A percentile compares a stretch with the other conserved stretches of the same genome.
These are phyloP conservation scores for Zygoascus meyerae DNA, from an alignment of 1,139 yeast species.

Conservation along the genomic window DNA sequence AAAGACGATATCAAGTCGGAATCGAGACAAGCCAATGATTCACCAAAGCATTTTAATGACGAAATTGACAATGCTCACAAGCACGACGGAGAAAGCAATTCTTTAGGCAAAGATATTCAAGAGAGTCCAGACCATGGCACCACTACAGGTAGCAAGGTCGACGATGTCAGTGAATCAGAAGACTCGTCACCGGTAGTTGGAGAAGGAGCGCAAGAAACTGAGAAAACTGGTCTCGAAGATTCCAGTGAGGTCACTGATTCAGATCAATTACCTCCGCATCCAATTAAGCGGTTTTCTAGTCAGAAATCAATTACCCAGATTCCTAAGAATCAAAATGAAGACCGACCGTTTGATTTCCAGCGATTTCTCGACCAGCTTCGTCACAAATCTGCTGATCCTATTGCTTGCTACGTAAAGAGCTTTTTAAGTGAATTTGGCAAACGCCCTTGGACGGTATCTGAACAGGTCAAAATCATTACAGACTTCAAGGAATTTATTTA, in stretches of 20 bases:
- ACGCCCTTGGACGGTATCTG: constrained; percentile 67
- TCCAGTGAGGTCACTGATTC: not conserved
- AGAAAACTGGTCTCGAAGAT: not conserved
- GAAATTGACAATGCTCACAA: not conserved
- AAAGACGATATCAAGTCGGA: constrained; percentile 4
- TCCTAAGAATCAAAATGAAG: constrained; percentile 14
- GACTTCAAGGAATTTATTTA: constrained; percentile 64
- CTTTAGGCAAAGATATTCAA: too few species aligned
- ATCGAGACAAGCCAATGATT: not conserved
- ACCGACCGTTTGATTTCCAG: constrained; percentile 68
- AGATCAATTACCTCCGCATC: not conserved
- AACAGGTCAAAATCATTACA: constrained; percentile 66
- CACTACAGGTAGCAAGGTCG: not conserved
- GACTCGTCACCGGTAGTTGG: not conserved
- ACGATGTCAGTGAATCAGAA: not conserved
- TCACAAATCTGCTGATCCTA: constrained; percentile 77
- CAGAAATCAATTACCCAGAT: constrained; percentile 3
- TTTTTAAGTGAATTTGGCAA: constrained; percentile 66
- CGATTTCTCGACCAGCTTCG: constrained; percentile 66
- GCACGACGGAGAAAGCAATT: too few species aligned
- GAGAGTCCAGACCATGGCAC: too few species aligned
- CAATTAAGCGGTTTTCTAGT: constrained; percentile 1
- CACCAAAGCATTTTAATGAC: not conserved
- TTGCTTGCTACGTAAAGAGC: constrained; percentile 77
- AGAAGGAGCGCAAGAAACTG: not conserved